These are phyloP conservation scores for Trametopsis cervina DNA, from an alignment of 768 basidiomycete species.

Conservation along the genomic window DNA sequence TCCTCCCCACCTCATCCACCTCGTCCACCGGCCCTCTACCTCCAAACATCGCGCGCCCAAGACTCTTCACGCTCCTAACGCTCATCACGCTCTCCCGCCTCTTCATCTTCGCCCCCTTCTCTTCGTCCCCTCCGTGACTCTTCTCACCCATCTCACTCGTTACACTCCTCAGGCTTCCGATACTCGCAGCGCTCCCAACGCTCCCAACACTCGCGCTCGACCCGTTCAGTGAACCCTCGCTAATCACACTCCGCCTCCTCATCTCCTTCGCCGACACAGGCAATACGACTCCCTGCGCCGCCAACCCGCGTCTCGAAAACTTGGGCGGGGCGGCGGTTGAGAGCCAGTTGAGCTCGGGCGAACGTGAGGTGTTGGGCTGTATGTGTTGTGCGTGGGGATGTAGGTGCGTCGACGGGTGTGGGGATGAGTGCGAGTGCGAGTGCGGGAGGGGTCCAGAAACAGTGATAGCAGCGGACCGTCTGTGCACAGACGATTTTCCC, in stretches of 20 bases:
- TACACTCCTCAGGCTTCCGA: background rate
- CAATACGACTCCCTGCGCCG: slow-evolving; percentile 21
- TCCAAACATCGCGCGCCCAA: no score
- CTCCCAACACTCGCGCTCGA: background rate
- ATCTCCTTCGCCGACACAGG: slow-evolving; percentile 20
- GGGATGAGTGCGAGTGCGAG: no score
- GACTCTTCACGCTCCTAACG: no score
- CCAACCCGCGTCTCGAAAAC: slow-evolving; percentile 21
- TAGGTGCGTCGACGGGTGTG: slow-evolving; percentile 5
- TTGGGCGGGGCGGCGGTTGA: slow-evolving; percentile 16
- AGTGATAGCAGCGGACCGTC: no score
- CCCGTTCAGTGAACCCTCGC: background rate
- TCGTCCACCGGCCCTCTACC: no score
- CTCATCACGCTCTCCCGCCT: no score
- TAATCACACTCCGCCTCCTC: slow-evolving; percentile 7
- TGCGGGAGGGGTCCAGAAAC: no score
- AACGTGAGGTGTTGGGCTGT: background rate
- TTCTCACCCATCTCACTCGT: background rate
- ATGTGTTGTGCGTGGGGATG: slow-evolving; percentile 6
- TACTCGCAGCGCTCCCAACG: background rate
- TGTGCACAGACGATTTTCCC: no score
- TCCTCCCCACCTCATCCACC: background rate
- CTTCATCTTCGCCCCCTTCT: background rate
- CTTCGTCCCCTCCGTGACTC: background rate
- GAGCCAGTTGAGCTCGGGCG: slow-evolving; percentile 20